Evolutionary conservation across 768 basidiomycete genomes (phyloP), one percentile per base, ranked within the genome.

Genomic region (Rhodotorula paludigena): DNA sequence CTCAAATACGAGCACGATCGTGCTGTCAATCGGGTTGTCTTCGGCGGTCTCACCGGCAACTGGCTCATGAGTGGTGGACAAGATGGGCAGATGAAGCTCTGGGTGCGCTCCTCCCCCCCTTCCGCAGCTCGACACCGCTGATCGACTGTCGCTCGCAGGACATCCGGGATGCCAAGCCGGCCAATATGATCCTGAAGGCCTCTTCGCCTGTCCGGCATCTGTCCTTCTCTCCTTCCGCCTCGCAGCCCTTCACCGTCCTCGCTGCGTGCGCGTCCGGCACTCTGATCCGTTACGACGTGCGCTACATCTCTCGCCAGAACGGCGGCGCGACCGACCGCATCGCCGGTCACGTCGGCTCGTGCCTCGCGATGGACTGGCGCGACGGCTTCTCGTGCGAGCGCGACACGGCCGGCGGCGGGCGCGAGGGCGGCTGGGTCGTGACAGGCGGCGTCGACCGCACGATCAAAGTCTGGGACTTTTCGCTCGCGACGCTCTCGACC

Each of bases 401-500:
- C 12, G 59, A 63, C 28, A 63, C 66, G 3, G 66, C 71, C 9
- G 66, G 66, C 5, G 66, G 66, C 1, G 55, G 60, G 3, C 33
- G 57, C 38, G 72, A 73, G 36, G 72, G 69, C 25, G 72, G 72
- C 16, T 72, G 67, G 73, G 68, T 74, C 57, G 71, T 63, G 15
- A 74, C 73, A 12, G 71, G 71, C 41, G 73, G 73, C 0, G 54
- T 70, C 36, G 73, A 74, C 61, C 49, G 55, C 33, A 72, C 68
- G 58, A 63, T 74, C 63, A 72, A 72, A 52, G 63, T 74, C 36
- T 74, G 73, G 73, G 66, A 72, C 54, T 69, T 69, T 25, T 58
- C 60, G 14, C 58, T 56, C 11, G 44, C 67, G n/a, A 69, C 39
- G 9, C 55, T 74, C 1, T 30, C 62, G 25, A 63, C 63, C 53